A percentile compares a stretch with the other conserved stretches of the same genome.
These are phyloP conservation scores for Henckelia pumila DNA, from an alignment of 257 asterid species.

Conservation along the genomic window DNA sequence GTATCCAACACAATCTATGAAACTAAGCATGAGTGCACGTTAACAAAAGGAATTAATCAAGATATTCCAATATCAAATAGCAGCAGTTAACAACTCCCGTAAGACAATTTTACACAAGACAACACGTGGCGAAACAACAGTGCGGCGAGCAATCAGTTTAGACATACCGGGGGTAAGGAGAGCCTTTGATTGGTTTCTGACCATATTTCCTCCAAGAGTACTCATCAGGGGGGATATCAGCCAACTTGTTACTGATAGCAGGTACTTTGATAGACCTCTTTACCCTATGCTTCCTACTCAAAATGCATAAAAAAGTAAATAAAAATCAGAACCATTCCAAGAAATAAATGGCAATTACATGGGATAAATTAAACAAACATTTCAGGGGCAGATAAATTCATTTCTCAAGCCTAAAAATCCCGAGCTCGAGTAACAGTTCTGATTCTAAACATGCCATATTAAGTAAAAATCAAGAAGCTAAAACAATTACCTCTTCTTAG, in stretches of 20 bases:
- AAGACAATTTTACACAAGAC: background rate
- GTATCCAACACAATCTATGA: background rate
- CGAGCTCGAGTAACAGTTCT: background rate
- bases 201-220: constrained; percentile 84
- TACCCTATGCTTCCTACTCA: constrained; percentile 60
- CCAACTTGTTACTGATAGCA: constrained; percentile 70
- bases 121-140: background rate
- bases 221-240: constrained; percentile 75
- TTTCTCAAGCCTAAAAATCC: background rate
- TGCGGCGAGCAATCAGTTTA: background rate
- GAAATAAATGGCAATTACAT: background rate
- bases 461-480: constrained; percentile 6
- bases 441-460: background rate
- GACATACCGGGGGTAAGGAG: constrained; percentile 73
- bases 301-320: background rate
- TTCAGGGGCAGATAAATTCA: background rate
- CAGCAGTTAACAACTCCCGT: background rate
- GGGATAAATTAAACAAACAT: background rate
- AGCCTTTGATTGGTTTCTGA: constrained; percentile 79
- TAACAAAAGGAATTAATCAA: background rate
- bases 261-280: constrained; percentile 69
- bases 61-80: constrained; percentile 1
- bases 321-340: background rate
- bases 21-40: background rate
- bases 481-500: constrained; percentile 72